Evolutionary conservation across 176 grass and related monocot genomes (phyloP).

Genomic region (Oryza officinalis): DNA sequence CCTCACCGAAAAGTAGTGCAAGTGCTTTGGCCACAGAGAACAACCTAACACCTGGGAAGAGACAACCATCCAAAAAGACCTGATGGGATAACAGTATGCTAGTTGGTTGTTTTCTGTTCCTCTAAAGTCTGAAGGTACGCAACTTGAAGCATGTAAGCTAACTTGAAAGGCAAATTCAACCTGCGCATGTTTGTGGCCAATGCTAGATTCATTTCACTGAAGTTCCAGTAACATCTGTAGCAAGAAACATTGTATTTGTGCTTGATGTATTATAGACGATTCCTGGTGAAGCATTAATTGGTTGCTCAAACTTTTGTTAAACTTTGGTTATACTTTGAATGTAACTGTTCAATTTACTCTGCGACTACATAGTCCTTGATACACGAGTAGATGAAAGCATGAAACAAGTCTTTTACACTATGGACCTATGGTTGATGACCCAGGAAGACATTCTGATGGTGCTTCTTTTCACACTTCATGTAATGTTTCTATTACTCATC

Average conservation of each 20-base stretch:
- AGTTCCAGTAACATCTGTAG: slow-evolving; percentile 31
- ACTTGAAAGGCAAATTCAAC: slow-evolving; percentile 27
- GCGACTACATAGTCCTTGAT: neutral
- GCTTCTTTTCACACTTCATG: neutral
- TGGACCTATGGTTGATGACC: slow-evolving; percentile 3
- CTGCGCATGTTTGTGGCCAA: slow-evolving; percentile 13
- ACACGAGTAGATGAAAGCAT: neutral
- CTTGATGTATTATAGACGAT: slow-evolving; percentile 37
- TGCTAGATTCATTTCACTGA: slow-evolving; percentile 32
- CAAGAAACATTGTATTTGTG: slow-evolving; percentile 24
- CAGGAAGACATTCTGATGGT: slow-evolving; percentile 14
- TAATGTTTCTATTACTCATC: slow-evolving; percentile 17
- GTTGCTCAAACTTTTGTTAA: slow-evolving; percentile 3
- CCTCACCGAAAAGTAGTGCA: slow-evolving; percentile 45
- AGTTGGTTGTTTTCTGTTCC: slow-evolving; percentile 34
- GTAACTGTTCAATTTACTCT: slow-evolving; percentile 11
- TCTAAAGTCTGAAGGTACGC: slow-evolving; percentile 30
- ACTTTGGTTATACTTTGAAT: neutral
- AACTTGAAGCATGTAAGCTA: slow-evolving; percentile 40
- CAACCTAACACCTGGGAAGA: slow-evolving; percentile 58
- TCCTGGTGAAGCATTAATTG: slow-evolving; percentile 10
- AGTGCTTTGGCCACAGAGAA: slow-evolving; percentile 49
- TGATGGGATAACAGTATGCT: slow-evolving; percentile 40
- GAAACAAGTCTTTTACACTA: neutral
- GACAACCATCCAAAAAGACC: slow-evolving; percentile 57